Conservation (phyloP, 2,329 filamentous ascomycete genomes). For the Cladosporium sp. region DNA sequence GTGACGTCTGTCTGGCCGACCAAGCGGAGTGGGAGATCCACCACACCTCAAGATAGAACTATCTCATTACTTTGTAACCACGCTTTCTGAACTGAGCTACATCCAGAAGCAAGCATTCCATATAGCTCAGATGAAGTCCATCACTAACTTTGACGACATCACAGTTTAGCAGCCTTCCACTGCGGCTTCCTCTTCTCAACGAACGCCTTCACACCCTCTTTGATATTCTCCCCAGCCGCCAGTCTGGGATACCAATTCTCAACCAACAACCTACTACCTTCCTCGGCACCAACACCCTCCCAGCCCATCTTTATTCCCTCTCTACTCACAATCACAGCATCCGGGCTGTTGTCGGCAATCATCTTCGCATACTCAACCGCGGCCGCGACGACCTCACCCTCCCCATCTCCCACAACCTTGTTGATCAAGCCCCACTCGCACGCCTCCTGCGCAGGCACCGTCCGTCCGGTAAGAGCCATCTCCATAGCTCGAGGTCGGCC, state of each 20-base stretch:
- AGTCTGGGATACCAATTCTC: constrained; percentile 58
- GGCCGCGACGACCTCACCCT: constrained; percentile 48
- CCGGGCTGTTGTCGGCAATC: constrained; percentile 66
- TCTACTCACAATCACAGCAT: constrained; percentile 69
- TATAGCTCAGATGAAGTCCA: too few relatives aligned
- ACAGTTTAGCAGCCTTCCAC: constrained; percentile 53
- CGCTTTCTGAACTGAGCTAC: too few relatives aligned
- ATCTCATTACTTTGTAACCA: too few relatives aligned
- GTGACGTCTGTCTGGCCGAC: too few relatives aligned
- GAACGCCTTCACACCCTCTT: constrained; percentile 70
- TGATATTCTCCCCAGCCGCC: constrained; percentile 66
- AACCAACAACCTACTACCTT: constrained; percentile 55
- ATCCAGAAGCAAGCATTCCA: too few relatives aligned
- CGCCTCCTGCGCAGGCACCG: constrained; percentile 57
- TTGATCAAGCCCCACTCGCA: constrained; percentile 67
- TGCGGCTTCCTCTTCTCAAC: constrained; percentile 68
- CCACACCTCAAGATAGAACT: too few relatives aligned
- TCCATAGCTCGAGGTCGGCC: constrained; percentile 67
- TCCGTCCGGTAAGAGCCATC: constrained; percentile 63
- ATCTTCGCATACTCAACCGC: constrained; percentile 59
- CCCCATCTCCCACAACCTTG: constrained; percentile 48
- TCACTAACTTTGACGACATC: too few relatives aligned
- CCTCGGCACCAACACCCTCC: constrained; percentile 64
- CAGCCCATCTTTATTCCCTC: constrained; percentile 69
- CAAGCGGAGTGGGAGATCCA: too few relatives aligned